Conservation (phyloP, 148 eudicot species). For the Nepenthes gracilis region DNA sequence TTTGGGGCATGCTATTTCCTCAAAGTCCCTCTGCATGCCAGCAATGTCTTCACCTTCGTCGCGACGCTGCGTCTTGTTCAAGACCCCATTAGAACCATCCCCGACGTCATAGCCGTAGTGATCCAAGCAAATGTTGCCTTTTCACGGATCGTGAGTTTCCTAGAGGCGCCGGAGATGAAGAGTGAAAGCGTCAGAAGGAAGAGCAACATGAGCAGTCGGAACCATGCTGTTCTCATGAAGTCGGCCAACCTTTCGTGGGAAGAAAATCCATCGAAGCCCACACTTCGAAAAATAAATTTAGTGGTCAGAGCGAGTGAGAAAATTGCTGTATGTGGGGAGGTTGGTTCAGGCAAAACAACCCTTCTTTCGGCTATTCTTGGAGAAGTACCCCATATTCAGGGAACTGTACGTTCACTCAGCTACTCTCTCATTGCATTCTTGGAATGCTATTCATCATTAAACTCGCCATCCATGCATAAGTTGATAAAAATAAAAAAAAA, state of each 20-base stretch:
- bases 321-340: constrained; percentile 86
- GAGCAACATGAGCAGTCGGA: constrained; percentile 5
- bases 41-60: constrained; percentile 85
- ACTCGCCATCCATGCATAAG: too few relatives aligned
- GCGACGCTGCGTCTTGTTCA: constrained; percentile 83
- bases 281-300: constrained; percentile 48
- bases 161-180: constrained; percentile 82
- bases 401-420: constrained; percentile 41
- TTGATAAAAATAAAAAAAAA: too few relatives aligned
- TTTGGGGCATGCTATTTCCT: constrained; percentile 75
- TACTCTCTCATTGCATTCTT: too few relatives aligned
- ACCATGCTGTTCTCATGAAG: constrained; percentile 18
- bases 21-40: constrained; percentile 52
- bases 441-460: too few relatives aligned
- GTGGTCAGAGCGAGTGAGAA: constrained; percentile 53
- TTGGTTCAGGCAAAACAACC: constrained; percentile 90
- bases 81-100: constrained; percentile 74
- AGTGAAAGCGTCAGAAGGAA: constrained; percentile 28
- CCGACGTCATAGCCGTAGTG: constrained; percentile 71
- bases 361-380: constrained; percentile 78
- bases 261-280: constrained; percentile 32
- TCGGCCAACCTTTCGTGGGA: constrained; percentile 78
- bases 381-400: constrained; percentile 64
- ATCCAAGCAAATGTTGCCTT: constrained; percentile 93
- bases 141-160: constrained; percentile 53